Evolutionary conservation across 179 eudicot species (phyloP).

Genomic region (Silene coronaria): DNA sequence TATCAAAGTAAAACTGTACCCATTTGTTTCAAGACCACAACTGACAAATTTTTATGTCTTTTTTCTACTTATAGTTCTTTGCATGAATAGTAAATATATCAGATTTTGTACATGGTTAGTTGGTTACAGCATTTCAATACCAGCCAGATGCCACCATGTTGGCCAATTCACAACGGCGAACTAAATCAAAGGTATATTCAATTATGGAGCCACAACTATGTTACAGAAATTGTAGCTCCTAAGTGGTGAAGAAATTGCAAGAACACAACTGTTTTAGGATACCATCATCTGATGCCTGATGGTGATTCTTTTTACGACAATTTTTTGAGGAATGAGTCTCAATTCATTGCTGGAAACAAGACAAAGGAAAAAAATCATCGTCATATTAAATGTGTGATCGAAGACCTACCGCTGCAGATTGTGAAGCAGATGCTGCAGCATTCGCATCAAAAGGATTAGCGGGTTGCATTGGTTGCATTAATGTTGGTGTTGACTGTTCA

Average conservation of each 20-base stretch:
- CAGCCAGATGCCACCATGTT: not conserved
- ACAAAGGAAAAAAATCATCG: not conserved
- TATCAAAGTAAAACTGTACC: not conserved
- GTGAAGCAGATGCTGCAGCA: conserved; percentile 46
- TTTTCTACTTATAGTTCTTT: not conserved
- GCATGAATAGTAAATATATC: too few relatives aligned
- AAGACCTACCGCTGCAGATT: conserved; percentile 51
- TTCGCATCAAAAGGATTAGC: conserved; percentile 72
- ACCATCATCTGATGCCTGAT: not conserved
- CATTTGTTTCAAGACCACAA: not conserved
- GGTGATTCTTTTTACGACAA: not conserved
- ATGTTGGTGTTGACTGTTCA: conserved; percentile 46
- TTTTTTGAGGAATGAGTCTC: not conserved
- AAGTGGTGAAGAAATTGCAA: not conserved
- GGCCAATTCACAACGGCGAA: not conserved
- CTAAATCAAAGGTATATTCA: not conserved
- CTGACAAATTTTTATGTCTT: not conserved
- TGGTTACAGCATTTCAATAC: not conserved
- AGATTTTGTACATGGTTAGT: not conserved
- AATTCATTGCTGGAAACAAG: not conserved
- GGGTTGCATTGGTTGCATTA: conserved; percentile 42
- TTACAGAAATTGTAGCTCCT: not conserved
- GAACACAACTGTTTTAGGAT: not conserved
- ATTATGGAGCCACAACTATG: not conserved
- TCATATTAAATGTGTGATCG: not conserved